phyloP scores from a whole-genome alignment of 345 rosid species.

The Carallia pectinifolia region DNA sequence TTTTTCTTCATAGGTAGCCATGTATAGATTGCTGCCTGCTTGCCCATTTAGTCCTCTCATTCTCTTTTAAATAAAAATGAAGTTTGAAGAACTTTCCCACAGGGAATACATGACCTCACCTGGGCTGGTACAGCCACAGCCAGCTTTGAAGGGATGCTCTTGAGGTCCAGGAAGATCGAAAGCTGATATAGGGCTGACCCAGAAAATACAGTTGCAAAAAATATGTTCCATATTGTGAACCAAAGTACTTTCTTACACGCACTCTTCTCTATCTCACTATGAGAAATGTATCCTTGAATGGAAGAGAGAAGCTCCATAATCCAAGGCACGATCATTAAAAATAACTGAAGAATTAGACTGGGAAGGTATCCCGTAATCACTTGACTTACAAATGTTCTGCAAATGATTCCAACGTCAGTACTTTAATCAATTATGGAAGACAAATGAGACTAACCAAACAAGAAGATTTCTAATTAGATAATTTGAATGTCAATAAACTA shows the following conservation, averaged over 20 bases:
- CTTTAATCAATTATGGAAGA: not conserved
- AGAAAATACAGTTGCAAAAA: slow-evolving; percentile 90
- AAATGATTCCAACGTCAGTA: slow-evolving; percentile 30
- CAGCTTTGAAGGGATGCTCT: slow-evolving; percentile 64
- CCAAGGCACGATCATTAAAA: slow-evolving; percentile 82
- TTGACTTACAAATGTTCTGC: slow-evolving; percentile 75
- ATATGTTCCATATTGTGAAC: slow-evolving; percentile 93
- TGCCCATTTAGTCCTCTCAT: not conserved
- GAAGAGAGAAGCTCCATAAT: slow-evolving; percentile 91
- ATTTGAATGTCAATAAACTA: not conserved
- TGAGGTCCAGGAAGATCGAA: slow-evolving; percentile 68
- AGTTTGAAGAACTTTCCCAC: not conserved
- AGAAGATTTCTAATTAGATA: not conserved
- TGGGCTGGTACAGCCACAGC: slow-evolving; percentile 92
- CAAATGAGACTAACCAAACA: not conserved
- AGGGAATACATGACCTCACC: slow-evolving; percentile 39
- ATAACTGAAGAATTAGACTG: slow-evolving; percentile 77
- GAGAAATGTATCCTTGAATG: slow-evolving; percentile 86
- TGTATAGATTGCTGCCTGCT: too few relatives aligned
- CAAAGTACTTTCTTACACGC: slow-evolving; percentile 94
- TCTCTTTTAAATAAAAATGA: not conserved
- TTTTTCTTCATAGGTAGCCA: too few relatives aligned
- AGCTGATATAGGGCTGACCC: slow-evolving; percentile 68
- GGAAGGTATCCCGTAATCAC: slow-evolving; percentile 93
- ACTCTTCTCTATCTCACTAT: slow-evolving; percentile 77